Evolutionary conservation across 495 filamentous ascomycete genomes (phyloP), one percentile per base, ranked within the genome.

Genomic region (Aspergillus campestris): DNA sequence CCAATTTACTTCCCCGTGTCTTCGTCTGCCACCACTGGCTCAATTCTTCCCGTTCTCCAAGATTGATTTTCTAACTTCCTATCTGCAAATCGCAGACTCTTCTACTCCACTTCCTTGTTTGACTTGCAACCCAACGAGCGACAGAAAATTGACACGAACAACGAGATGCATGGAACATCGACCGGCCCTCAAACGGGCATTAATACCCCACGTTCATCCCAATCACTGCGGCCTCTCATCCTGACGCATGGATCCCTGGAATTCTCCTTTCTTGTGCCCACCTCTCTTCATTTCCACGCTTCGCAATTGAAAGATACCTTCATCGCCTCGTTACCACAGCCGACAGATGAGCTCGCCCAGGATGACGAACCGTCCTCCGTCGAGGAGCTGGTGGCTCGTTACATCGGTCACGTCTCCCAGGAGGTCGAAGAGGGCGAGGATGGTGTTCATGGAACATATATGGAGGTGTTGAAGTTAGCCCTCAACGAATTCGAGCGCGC

Each of bases 331-430:
- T 77, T 98, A 53, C 92, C 92, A 13, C 71, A 81, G 39, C 84
- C 92, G 28, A 98, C 92, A 55, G 92, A 98, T 63, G 92, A 98
- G 70, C 79, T 97, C 52, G 92, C 94, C 34, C 86, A 90, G 59
- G 92, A 98, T 66, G 92, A 98, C 53, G 92, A 98, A 72, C 92
- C 92, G 5, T 97, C 92, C 0, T 98, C 92, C 7, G 78, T 86
- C 10, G 65, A 85, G 11, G 92, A 98, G 67, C 78, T 98, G 28
- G 87, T 97, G 6, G 87, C 88, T 34, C 79, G 92, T 46, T 98
- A 91, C 58, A 83, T 98, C 56, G 89, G 87, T 44, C 86, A 87
- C 67, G 78, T 94, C 33, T 88, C 89, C 44, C 65, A 75, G 43
- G 86, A 95, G 65, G 83, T 95, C 3, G 83, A 91, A 13, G 84